phyloP scores from a whole-genome alignment of 768 basidiomycete genomes.

The Pulveroboletus sp. region DNA sequence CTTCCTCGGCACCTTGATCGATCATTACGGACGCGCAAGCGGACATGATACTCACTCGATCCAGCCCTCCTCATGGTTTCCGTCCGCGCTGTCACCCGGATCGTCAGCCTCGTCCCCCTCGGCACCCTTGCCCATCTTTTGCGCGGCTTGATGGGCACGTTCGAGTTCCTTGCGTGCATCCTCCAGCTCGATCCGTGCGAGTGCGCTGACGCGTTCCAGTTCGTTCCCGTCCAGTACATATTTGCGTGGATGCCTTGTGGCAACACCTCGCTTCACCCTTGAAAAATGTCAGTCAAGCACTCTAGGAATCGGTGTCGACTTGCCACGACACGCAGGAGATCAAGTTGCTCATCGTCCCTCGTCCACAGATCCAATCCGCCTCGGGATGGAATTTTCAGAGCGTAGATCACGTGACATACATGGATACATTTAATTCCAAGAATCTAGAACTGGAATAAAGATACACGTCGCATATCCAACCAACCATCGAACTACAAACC shows the following conservation, averaged over 20 bases:
- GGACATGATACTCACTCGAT: constrained; percentile 70
- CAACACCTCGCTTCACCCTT: constrained; percentile 79
- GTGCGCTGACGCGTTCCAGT: constrained; percentile 81
- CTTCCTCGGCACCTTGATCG: constrained; percentile 28
- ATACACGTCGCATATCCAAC: constrained; percentile 11
- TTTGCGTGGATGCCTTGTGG: constrained; percentile 73
- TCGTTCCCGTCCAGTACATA: constrained; percentile 91
- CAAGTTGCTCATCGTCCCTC: constrained; percentile 59
- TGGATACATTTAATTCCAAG: not conserved
- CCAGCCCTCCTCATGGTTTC: constrained; percentile 62
- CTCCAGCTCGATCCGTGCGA: constrained; percentile 86
- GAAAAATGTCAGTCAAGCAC: not conserved
- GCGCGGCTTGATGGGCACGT: constrained; percentile 73
- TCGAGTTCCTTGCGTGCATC: constrained; percentile 86
- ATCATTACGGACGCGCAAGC: constrained; percentile 6
- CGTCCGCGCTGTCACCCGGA: constrained; percentile 36
- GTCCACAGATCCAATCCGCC: not conserved
- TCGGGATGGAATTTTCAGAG: constrained; percentile 7
- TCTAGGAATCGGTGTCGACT: not conserved
- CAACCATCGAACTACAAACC: not conserved
- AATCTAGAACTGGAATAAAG: constrained; percentile 7
- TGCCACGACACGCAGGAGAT: constrained; percentile 70
- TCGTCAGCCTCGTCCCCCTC: constrained; percentile 69
- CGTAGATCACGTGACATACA: constrained; percentile 14
- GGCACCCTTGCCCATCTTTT: constrained; percentile 64